Evolutionary conservation across 2,329 filamentous ascomycete species (phyloP), one percentile per base, ranked within the genome.

Genomic region (Botrytis aclada): DNA sequence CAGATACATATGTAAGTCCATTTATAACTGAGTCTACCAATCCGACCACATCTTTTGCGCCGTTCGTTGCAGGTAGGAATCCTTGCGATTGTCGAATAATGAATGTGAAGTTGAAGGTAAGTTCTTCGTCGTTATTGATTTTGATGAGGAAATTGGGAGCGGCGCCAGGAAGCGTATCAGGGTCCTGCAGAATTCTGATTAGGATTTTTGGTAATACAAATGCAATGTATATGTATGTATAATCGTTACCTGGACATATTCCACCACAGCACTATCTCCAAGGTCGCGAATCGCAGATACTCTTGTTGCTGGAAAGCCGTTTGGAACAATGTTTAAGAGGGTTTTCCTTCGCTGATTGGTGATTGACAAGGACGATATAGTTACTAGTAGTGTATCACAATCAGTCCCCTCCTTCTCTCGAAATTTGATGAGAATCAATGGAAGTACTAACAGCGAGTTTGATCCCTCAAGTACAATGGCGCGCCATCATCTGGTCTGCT

Each of bases 41-140:
- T 71, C 84, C 83, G 18, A 84, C 81, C 12, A 85, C 80, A 64
- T 88, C 87, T 54, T 86, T 84, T 37, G 87, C 84, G 56, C 83
- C 83, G 77, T 84, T 84, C 77, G 84, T 83, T 72, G 82, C 83
- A 72, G 83, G 79, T 64, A 81, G 77, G 34, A 78, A 74, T 74
- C 81, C 81, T 60, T 83, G 81, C 34, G 86, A 77, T 80, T 90
- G 85, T 79, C 89, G 85, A 76, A 97, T 86, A 76, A 96, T 87
- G 81, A 98, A 98, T 56, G 93, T 96, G 82, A 98, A 99, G 78
- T 91, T 93, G 83, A 99, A 97, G 77, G 90, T 89, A 71, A 99
- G 89, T 77, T 99, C 96, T 77, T 98, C 96, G 77, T 97, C 94
- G 83, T 95, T 96, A 77, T 86, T 89, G 69, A 99, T 85, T 81